These are phyloP conservation scores for Simplicillium sp. DNA, from an alignment of 2,329 filamentous ascomycete genomes.

Conservation along the genomic window DNA sequence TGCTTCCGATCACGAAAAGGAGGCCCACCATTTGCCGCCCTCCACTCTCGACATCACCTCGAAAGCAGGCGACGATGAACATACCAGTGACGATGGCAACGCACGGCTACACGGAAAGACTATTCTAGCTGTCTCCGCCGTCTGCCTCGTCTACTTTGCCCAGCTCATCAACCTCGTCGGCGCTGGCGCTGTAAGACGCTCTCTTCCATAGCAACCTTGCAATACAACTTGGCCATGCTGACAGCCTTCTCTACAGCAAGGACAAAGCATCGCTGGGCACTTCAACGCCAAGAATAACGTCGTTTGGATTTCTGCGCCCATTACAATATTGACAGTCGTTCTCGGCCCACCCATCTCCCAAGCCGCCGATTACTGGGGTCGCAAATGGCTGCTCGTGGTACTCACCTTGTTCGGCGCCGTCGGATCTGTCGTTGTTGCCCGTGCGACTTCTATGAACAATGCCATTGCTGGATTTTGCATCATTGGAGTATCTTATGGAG, in stretches of 20 bases:
- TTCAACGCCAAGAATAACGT: slow-evolving; percentile 13
- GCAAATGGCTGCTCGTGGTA: slow-evolving; percentile 28
- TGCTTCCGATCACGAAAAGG: too few relatives aligned
- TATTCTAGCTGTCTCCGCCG: slow-evolving; percentile 21
- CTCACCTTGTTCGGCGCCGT: slow-evolving; percentile 21
- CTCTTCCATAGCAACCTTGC: background rate
- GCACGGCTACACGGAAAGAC: slow-evolving; percentile 22
- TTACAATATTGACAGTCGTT: slow-evolving; percentile 26
- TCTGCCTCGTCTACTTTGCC: slow-evolving; percentile 24
- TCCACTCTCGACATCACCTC: too few relatives aligned
- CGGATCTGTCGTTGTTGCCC: slow-evolving; percentile 24
- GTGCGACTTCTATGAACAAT: slow-evolving; percentile 22
- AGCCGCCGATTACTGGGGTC: slow-evolving; percentile 32
- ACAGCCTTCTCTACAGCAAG: slow-evolving; percentile 16
- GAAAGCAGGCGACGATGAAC: too few relatives aligned
- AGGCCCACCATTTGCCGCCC: too few relatives aligned
- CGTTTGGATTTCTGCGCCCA: slow-evolving; percentile 23
- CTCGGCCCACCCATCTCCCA: slow-evolving; percentile 25
- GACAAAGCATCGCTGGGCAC: slow-evolving; percentile 18
- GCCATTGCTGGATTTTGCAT: slow-evolving; percentile 26
- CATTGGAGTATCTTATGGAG: slow-evolving; percentile 23
- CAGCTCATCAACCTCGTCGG: slow-evolving; percentile 24
- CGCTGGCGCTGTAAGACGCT: slow-evolving; percentile 19
- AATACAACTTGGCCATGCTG: background rate
- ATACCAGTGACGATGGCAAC: too few relatives aligned